Conservation (phyloP, 176 grass and related monocot species). For the Pontederia crassipes region DNA sequence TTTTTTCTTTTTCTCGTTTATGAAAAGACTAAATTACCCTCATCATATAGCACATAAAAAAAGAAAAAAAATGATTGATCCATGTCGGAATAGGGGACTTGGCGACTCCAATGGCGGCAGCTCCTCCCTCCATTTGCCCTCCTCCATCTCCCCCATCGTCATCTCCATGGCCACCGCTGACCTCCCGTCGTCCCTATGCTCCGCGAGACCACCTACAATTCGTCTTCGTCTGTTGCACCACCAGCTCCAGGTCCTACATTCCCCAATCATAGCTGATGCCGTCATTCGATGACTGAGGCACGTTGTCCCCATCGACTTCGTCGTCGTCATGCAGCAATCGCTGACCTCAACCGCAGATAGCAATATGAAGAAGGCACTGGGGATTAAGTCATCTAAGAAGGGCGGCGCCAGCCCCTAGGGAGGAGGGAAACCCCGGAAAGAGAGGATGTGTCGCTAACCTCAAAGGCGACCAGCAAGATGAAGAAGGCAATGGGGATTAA, state of each 20-base stretch:
- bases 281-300: constrained; percentile 32
- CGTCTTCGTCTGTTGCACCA: constrained; percentile 68
- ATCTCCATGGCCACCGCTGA: background rate
- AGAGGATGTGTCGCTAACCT: no score
- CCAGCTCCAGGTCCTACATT: constrained; percentile 61
- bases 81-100: constrained; percentile 2
- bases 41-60: no score
- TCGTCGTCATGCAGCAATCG: constrained; percentile 68
- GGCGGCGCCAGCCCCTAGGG: constrained; percentile 31
- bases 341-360: constrained; percentile 78
- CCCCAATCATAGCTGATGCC: background rate
- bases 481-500: no score
- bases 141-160: background rate
- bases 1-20: no score
- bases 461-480: no score
- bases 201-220: constrained; percentile 69
- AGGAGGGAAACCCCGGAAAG: constrained; percentile 7
- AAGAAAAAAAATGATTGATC: no score
- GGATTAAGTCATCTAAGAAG: constrained; percentile 70
- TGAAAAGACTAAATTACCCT: no score
- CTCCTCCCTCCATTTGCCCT: constrained; percentile 34
- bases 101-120: constrained; percentile 21
- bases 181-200: constrained; percentile 43
- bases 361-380: constrained; percentile 96
- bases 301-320: constrained; percentile 10